Base-by-base conservation (phyloP, 2,329 filamentous ascomycete species). In the Trichoderma hamatum region DNA sequence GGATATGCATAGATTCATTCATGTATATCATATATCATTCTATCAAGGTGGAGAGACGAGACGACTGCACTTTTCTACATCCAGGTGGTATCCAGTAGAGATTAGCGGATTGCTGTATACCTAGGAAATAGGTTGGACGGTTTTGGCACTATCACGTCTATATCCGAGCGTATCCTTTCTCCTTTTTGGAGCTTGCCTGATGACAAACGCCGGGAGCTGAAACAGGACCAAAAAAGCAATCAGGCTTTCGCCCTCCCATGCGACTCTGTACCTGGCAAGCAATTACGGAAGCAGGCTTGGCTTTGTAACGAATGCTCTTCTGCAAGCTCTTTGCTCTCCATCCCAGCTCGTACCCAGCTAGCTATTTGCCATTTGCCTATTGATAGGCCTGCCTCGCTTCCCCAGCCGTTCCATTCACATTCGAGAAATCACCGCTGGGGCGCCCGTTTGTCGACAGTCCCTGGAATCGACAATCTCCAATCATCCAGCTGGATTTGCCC, bases 361-460 rank as follows among this genome's bases (percentile, higher is more conserved):
- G 19, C 39, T n/a, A 10, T 43, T 43, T 43, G 16, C 39, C 9
- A 19, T 19, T 16, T 26, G 32, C 32, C 24, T 5, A 3, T 16
- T 52, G n/a, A 13, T n/a, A 46, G 21, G 46, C 30, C 52, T 34
- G 54, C 16, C 30, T 58, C 63, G 30, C 46, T 24, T 34, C 28
- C 49, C 26, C 30, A 26, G 39, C 59, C 19, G 51, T 43, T 66
- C 34, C 65, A 66, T 60, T 30, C 55, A 52, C 14, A 24, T 61
- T 67, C 34, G 65, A 67, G 43, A 61, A 30, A 52, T 54, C 11
- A 24, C 13, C 11, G 64, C 16, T 59, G 56, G 26, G 30, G 56
- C 32, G 36, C 26, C 21, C 14, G 32, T 52, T 43, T 14, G 49
- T 55, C 36, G 13, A 2, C 19, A 19, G 11, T 43, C 10, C 36